phyloP scores from a whole-genome alignment of 2,329 filamentous ascomycete species.

The Penicillium sp. region DNA sequence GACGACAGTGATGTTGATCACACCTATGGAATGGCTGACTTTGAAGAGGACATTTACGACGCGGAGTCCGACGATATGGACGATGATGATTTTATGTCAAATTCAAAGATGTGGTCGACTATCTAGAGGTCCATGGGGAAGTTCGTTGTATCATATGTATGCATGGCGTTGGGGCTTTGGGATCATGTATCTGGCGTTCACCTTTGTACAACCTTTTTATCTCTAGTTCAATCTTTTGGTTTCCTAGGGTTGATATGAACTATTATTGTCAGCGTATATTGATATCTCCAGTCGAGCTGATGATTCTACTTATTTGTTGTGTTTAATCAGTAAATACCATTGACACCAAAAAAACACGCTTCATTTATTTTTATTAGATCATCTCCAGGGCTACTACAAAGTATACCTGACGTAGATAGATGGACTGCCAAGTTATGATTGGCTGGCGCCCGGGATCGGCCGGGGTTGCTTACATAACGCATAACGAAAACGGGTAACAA shows the following conservation, averaged over 20 bases:
- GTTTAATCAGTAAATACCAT: background rate
- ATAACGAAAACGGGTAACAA: slow-evolving; percentile 13
- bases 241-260: background rate
- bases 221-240: background rate
- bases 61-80: background rate
- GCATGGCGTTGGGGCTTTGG: slow-evolving; percentile 2
- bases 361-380: background rate
- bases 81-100: background rate
- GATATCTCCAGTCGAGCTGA: background rate
- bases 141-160: background rate
- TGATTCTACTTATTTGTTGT: too few species aligned
- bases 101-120: slow-evolving; percentile 19
- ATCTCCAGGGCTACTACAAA: background rate
- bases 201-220: background rate
- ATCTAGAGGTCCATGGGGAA: slow-evolving; percentile 6
- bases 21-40: slow-evolving; percentile 2
- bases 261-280: background rate
- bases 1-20: slow-evolving; percentile 14
- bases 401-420: background rate
- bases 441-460: background rate
- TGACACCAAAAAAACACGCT: background rate
- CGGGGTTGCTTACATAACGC: slow-evolving; percentile 14
- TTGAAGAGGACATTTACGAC: background rate
- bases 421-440: background rate
- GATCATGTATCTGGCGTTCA: slow-evolving; percentile 1